Conservation (phyloP, 2,329 filamentous ascomycete genomes). For the Hymenoscyphus albidus region DNA sequence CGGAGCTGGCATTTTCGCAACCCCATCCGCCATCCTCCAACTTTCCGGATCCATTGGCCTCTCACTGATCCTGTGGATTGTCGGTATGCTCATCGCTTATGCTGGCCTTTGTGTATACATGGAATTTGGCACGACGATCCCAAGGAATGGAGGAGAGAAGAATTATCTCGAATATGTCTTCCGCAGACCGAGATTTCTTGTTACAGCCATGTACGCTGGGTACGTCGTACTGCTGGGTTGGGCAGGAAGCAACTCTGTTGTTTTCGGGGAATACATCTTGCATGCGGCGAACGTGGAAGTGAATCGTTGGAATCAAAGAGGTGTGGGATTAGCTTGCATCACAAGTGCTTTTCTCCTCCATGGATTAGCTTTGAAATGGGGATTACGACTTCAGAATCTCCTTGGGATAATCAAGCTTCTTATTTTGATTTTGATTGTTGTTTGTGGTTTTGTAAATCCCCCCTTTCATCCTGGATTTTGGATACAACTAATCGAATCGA, state of each 20-base stretch:
- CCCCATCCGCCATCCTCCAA: slow-evolving; percentile 53
- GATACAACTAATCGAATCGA: background rate
- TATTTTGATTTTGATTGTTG: slow-evolving; percentile 61
- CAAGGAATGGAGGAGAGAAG: slow-evolving; percentile 62
- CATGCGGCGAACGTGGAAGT: slow-evolving; percentile 60
- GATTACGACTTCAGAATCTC: slow-evolving; percentile 62
- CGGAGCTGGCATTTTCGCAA: slow-evolving; percentile 64
- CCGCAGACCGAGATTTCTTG: slow-evolving; percentile 56
- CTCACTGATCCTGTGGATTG: slow-evolving; percentile 59
- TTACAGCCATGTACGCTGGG: slow-evolving; percentile 56
- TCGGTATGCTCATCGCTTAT: slow-evolving; percentile 57
- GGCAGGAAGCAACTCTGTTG: slow-evolving; percentile 63
- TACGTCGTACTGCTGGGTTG: slow-evolving; percentile 63
- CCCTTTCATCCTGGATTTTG: background rate
- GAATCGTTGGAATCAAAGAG: slow-evolving; percentile 63
- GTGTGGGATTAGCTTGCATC: slow-evolving; percentile 62
- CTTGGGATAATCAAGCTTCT: slow-evolving; percentile 64
- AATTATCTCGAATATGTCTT: slow-evolving; percentile 65
- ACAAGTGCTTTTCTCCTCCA: slow-evolving; percentile 63
- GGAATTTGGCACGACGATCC: slow-evolving; percentile 63
- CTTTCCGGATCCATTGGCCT: slow-evolving; percentile 59
- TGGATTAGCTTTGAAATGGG: slow-evolving; percentile 60
- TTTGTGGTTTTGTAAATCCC: slow-evolving; percentile 50
- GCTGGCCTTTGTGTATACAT: slow-evolving; percentile 63
- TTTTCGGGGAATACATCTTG: slow-evolving; percentile 68